Percentiles rank a stretch among this genome's conserved stretches.
phyloP scores from a whole-genome alignment of 1,139 yeast species.

The Candida anutae region DNA sequence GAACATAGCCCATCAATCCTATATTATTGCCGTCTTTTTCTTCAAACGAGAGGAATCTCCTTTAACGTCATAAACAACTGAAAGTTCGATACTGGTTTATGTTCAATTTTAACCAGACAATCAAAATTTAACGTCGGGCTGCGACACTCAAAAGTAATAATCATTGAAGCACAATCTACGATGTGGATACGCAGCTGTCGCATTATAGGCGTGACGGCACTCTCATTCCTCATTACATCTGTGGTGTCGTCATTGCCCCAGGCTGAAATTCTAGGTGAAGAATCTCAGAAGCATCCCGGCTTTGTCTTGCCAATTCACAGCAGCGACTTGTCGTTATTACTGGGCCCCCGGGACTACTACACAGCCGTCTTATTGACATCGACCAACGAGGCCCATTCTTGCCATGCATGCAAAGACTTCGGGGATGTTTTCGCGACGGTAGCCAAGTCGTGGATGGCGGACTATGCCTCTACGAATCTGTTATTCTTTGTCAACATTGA shows the following conservation, averaged over 20 bases:
- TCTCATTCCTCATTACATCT: no score
- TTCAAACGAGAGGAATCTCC: no score
- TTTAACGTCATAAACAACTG: no score
- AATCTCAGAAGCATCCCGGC: slow-evolving; percentile 7
- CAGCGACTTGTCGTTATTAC: slow-evolving; percentile 22
- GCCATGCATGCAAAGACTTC: slow-evolving; percentile 35
- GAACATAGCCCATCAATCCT: no score
- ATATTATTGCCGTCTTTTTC: no score
- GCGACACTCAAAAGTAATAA: no score
- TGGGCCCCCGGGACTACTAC: slow-evolving; percentile 33
- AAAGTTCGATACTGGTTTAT: no score
- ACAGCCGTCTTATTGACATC: slow-evolving; percentile 41
- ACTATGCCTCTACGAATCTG: slow-evolving; percentile 29
- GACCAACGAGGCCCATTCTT: slow-evolving; percentile 23
- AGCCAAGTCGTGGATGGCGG: slow-evolving; percentile 34
- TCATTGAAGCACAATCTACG: no score
- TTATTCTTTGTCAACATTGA: slow-evolving; percentile 48
- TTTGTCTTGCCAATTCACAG: slow-evolving; percentile 22
- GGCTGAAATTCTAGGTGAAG: not conserved
- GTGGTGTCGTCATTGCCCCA: slow-evolving; percentile 8
- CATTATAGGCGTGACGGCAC: no score
- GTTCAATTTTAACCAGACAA: no score
- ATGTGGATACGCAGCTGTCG: no score
- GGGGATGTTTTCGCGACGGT: slow-evolving; percentile 31
- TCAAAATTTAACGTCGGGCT: no score